Evolutionary conservation across 2,329 filamentous ascomycete genomes (phyloP), one percentile per base, ranked within the genome.

Genomic region (Alternaria solani): DNA sequence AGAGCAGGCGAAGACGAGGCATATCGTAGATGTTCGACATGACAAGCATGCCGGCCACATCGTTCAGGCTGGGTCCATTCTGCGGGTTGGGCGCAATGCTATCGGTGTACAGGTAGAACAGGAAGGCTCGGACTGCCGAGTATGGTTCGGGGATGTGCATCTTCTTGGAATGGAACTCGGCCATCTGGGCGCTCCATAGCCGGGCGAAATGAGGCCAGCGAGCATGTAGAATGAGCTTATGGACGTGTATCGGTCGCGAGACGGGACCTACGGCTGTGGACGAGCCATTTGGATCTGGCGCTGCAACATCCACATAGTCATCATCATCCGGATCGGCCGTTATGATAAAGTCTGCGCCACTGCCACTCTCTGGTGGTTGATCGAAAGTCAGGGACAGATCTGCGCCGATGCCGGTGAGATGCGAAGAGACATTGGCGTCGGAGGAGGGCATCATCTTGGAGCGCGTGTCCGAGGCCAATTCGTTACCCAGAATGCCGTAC

Each of bases 11-110:
- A 25, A 99, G 87, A 68, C 95, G 93, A 1, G 94, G 94, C 82
- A 99, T 96, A 75, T 97, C 94, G 81, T 99, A 99, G 47, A 98
- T 92, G 77, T 98, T 97, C 43, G 93, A 93, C 92, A 99, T 96
- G 65, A 99, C 94, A 3, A 99, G 86, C 78, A 99, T 88, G 8
- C 95, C 94, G 0, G 95, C 94, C 14, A 98, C 93, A 69, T 97
- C 94, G 30, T 89, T 88, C 20, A 97, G 87, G 8, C 81, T 83
- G 0, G 87, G 83, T 47, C 86, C 87, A 63, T 84, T 70, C 1
- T 71, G 68, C 16, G 75, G 74, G 25, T 76, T 71, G 0, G 74
- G 69, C 5, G 81, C 79, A 67, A 99, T 97, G 68, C 90, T 94
- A 78, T 99, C 95, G 0, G 95, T 97, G 79, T 99, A 99, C 1